Percentiles rank a stretch among this genome's conserved stretches.
These are phyloP conservation scores for Fusarium sp. DNA, from an alignment of 2,329 filamentous ascomycete genomes.

Conservation along the genomic window DNA sequence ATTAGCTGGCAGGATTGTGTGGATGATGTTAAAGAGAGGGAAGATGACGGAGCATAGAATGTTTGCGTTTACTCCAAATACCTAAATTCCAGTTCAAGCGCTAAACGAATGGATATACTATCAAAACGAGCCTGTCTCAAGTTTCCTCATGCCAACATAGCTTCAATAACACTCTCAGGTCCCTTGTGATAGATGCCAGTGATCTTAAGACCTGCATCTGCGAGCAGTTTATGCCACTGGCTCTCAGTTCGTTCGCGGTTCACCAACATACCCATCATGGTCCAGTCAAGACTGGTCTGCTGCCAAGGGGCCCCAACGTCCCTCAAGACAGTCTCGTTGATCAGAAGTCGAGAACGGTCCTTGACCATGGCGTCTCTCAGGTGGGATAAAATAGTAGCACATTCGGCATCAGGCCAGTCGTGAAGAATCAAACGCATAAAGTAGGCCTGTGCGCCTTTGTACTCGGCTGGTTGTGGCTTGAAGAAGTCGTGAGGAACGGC, in stretches of 20 bases:
- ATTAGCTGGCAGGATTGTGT: slow-evolving; percentile 45
- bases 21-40: slow-evolving; percentile 42
- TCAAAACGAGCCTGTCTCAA: neutral
- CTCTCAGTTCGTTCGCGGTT: slow-evolving; percentile 42
- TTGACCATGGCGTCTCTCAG: slow-evolving; percentile 35
- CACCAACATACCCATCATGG: slow-evolving; percentile 42
- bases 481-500: slow-evolving; percentile 46
- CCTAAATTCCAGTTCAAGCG: neutral
- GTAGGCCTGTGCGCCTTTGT: slow-evolving; percentile 56
- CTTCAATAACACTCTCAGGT: slow-evolving; percentile 31
- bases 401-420: slow-evolving; percentile 60
- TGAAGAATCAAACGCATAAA: slow-evolving; percentile 63
- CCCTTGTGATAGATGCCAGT: slow-evolving; percentile 24
- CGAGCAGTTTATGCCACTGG: slow-evolving; percentile 36
- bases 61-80: neutral
- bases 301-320: slow-evolving; percentile 34
- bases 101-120: neutral
- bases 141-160: neutral
- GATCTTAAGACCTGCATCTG: slow-evolving; percentile 24
- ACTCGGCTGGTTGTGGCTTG: slow-evolving; percentile 37
- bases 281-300: slow-evolving; percentile 49
- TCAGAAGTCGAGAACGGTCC: slow-evolving; percentile 40
- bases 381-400: slow-evolving; percentile 49
- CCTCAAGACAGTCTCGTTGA: slow-evolving; percentile 35
- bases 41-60: slow-evolving; percentile 33